Percentiles rank a stretch among this genome's conserved stretches.
These are phyloP conservation scores for Sanchytrium tribonematis DNA, from an alignment of 371 early-diverging fungal genomes.

Conservation along the genomic window DNA sequence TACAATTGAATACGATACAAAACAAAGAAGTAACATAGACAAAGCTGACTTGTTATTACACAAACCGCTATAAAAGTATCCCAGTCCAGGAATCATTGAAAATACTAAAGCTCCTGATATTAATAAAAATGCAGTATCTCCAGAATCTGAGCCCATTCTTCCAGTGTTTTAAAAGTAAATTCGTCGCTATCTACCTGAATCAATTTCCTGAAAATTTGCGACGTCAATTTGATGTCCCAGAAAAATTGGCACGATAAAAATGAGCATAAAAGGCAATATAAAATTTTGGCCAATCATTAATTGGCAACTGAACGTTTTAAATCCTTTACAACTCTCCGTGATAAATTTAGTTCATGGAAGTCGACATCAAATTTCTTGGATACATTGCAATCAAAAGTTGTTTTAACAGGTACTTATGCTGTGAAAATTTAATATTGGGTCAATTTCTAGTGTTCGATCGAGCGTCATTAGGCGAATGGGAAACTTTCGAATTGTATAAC, in stretches of 20 bases:
- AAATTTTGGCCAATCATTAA: too few relatives aligned
- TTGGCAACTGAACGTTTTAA: too few relatives aligned
- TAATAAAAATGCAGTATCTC: conserved; percentile 4
- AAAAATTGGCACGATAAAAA: too few relatives aligned
- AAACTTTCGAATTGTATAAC: neutral
- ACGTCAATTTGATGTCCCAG: too few relatives aligned
- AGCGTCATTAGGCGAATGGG: neutral
- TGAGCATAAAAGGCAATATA: too few relatives aligned
- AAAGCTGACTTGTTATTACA: conserved; percentile 4
- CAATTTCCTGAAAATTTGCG: too few relatives aligned
- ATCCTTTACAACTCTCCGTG: too few relatives aligned
- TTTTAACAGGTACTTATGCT: neutral
- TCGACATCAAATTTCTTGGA: neutral
- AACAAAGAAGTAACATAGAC: conserved; percentile 4
- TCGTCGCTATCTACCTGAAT: too few relatives aligned
- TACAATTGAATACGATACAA: conserved; percentile 3
- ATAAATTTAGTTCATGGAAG: too few relatives aligned
- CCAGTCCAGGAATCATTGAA: conserved; percentile 6
- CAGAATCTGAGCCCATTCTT: too few relatives aligned
- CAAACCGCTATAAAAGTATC: conserved; percentile 7
- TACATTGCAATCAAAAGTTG: neutral
- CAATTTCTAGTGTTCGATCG: neutral
- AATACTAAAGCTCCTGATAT: conserved; percentile 4
- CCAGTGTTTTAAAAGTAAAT: too few relatives aligned
- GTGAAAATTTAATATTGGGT: neutral